A percentile compares a stretch with the other conserved stretches of the same genome.
Conservation (phyloP, 2,329 filamentous ascomycete genomes). For the Beauveria caledonica region DNA sequence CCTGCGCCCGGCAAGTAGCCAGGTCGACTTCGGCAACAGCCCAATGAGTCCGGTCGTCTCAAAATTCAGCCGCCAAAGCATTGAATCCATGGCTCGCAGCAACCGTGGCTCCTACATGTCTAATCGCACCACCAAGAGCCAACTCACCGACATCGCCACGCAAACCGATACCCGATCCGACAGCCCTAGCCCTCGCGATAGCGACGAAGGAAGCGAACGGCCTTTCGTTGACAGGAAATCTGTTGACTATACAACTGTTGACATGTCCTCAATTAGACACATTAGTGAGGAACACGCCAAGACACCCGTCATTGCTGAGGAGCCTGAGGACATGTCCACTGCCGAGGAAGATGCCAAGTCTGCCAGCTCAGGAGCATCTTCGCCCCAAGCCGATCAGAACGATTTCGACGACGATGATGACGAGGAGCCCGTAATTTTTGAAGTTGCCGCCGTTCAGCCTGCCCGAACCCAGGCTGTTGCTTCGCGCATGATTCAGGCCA, state of each 20-base stretch:
- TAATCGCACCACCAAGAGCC: constrained; percentile 58
- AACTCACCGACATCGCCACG: constrained; percentile 61
- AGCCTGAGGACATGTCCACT: constrained; percentile 12
- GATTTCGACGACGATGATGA: constrained; percentile 35
- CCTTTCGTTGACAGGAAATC: constrained; percentile 26
- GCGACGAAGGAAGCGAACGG: constrained; percentile 37
- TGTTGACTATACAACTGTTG: constrained; percentile 53
- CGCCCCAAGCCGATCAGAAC: constrained; percentile 2
- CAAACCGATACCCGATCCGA: constrained; percentile 51
- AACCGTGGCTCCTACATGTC: constrained; percentile 71
- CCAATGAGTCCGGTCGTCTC: constrained; percentile 65
- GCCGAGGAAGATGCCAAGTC: neutral
- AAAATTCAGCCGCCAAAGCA: constrained; percentile 55
- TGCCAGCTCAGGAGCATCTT: neutral
- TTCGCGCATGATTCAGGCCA: constrained; percentile 59
- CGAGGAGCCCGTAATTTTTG: constrained; percentile 61
- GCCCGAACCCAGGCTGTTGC: constrained; percentile 48
- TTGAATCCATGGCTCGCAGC: constrained; percentile 55
- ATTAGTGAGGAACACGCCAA: constrained; percentile 28
- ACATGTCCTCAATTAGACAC: constrained; percentile 41
- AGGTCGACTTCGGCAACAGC: constrained; percentile 74
- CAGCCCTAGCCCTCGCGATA: constrained; percentile 45
- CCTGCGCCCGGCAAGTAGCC: constrained; percentile 63
- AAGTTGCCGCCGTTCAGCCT: constrained; percentile 52
- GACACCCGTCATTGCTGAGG: constrained; percentile 3